A percentile compares a stretch with the other conserved stretches of the same genome.
Evolutionary conservation across 2,329 filamentous ascomycete genomes (phyloP).

Genomic region (Diaporthe batatas): DNA sequence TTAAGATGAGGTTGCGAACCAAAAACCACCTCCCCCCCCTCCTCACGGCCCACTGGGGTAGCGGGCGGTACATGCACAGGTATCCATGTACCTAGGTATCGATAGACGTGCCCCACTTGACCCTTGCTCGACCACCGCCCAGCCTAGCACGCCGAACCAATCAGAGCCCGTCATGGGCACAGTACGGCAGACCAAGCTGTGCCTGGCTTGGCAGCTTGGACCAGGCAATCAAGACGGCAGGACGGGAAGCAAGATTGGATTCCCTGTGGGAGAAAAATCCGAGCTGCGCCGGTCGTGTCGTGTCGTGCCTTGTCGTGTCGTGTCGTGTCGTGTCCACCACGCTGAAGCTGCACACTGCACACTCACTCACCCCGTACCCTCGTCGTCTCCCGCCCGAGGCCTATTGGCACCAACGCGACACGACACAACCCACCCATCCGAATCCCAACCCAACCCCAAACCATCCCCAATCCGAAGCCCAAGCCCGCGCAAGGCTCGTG

Average conservation of each 20-base stretch:
- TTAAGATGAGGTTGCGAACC: background rate
- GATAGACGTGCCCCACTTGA: background rate
- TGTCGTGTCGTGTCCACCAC: slow-evolving; percentile 1
- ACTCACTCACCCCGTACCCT: background rate
- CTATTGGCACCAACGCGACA: slow-evolving; percentile 6
- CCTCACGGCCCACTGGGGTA: no score
- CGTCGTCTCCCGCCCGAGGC: background rate
- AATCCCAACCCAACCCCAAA: background rate
- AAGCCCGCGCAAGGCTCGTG: slow-evolving; percentile 11
- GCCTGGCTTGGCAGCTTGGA: slow-evolving; percentile 20
- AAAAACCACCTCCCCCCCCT: no score
- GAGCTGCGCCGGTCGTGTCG: slow-evolving; percentile 32
- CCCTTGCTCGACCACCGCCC: background rate
- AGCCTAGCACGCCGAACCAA: background rate
- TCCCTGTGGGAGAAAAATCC: slow-evolving; percentile 35
- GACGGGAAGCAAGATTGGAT: background rate
- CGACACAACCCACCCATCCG: background rate
- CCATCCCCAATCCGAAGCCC: background rate
- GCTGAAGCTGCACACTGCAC: slow-evolving; percentile 34
- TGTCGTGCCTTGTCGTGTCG: background rate
- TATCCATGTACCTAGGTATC: background rate
- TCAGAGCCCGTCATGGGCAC: background rate
- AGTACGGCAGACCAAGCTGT: slow-evolving; percentile 1
- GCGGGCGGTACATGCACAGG: no score
- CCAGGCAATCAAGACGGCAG: slow-evolving; percentile 3